Evolutionary conservation across 164 flowering plant genomes (phyloP).

Genomic region (Dillenia turbinata): DNA sequence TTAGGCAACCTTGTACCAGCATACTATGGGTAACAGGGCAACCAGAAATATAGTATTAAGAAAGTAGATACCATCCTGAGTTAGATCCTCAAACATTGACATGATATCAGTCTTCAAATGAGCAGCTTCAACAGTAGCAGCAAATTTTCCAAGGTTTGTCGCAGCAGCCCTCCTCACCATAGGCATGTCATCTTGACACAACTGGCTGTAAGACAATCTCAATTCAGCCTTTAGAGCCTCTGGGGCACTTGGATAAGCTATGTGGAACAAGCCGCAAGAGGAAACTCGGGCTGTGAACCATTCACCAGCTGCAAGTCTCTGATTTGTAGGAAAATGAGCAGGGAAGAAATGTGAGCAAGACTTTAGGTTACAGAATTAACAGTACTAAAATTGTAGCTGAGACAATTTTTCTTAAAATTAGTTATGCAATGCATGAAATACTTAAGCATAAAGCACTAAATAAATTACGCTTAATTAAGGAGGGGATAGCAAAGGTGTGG

Average conservation of each 20-base stretch:
- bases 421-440: too few relatives aligned
- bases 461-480: too few relatives aligned
- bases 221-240: slow-evolving; percentile 74
- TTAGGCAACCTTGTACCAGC: neutral
- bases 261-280: slow-evolving; percentile 92
- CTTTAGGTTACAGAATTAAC: too few relatives aligned
- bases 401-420: too few relatives aligned
- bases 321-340: slow-evolving; percentile 8
- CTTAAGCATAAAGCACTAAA: too few relatives aligned
- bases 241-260: slow-evolving; percentile 92
- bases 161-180: slow-evolving; percentile 99
- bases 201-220: slow-evolving; percentile 69
- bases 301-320: slow-evolving; percentile 97
- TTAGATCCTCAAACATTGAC: slow-evolving; percentile 88
- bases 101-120: slow-evolving; percentile 83
- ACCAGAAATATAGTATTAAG: neutral
- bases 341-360: too few relatives aligned
- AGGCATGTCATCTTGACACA: slow-evolving; percentile 99
- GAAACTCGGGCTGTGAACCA: slow-evolving; percentile 99
- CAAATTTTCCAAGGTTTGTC: slow-evolving; percentile 94
- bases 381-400: too few relatives aligned
- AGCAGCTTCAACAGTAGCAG: slow-evolving; percentile 85
- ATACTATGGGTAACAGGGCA: too few relatives aligned
- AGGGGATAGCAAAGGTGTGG: too few relatives aligned
- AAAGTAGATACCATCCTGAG: slow-evolving; percentile 75